Base-by-base conservation (phyloP, 495 filamentous ascomycete genomes). In the Aspergillus heteromorphus region DNA sequence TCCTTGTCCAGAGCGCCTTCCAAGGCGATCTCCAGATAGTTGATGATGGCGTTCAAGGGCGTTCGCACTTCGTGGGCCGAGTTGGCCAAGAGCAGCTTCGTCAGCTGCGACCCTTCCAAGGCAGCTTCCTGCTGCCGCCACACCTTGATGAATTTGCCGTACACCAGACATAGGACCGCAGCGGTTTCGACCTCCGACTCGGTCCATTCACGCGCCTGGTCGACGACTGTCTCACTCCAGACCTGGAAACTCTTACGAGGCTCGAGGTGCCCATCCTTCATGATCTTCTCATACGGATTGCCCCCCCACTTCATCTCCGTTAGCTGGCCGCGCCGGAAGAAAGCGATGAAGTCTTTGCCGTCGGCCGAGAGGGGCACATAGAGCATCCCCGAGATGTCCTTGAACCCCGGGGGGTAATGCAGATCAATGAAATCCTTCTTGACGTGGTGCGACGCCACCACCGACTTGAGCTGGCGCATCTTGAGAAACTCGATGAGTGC, bases 51-150 rank as follows among this genome's bases (percentile, higher is more conserved):
- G 67, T 96, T 96, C 4, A 97, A 73, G 0, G 92, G 92, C 0
- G 92, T 97, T 27, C 92, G 87, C 14, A 97, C 89, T 74, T 96
- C 92, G 61, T 97, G 92, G 0, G 92, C 92, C 0, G 91, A 95
- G 62, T 97, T 96, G 9, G 92, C 89, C 2, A 96, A 75, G 9
- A 97, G 69, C 13, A 97, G 71, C 45, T 82, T 77, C 2, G 89
- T 96, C 16, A 97, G 73, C 40, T 90, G 84, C 51, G 87, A 95
- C 59, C 73, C 92, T 55, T 95, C 86, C 62, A 95, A 68, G 4
- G 87, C 88, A 0, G 85, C 87, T 63, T 97, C 92, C 53, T 93
- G 95, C 63, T 96, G 89, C 52, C 89, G 75, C 92, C 92, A 96
- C 7, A 96, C 92, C 62, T 92, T 87, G 62, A 91, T 92, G 64